Percentiles rank a stretch among this genome's conserved stretches.
Evolutionary conservation across 164 flowering plant species (phyloP).

Genomic region (Vitis cinerea): DNA sequence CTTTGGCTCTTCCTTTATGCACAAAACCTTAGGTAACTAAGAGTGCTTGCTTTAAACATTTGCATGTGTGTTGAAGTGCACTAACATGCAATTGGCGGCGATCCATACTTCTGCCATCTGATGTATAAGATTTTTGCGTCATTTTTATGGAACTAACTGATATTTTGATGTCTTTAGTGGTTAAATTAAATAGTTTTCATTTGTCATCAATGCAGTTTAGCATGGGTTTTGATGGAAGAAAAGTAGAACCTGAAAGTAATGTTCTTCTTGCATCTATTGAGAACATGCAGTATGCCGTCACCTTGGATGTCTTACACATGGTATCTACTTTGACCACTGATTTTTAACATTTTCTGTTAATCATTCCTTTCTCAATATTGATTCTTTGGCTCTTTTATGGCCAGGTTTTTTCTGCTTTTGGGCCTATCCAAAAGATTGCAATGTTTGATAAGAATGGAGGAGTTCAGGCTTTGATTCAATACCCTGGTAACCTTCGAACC

Average conservation of each 20-base stretch:
- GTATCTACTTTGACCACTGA: constrained; percentile 29
- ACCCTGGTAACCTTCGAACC: constrained; percentile 52
- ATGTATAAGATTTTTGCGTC: too few relatives aligned
- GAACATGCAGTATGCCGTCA: constrained; percentile 96
- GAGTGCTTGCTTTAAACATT: too few relatives aligned
- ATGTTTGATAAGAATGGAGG: constrained; percentile 99
- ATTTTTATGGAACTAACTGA: neutral
- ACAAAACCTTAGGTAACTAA: too few relatives aligned
- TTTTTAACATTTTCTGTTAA: neutral
- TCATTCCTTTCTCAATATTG: neutral
- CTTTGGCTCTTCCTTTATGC: too few relatives aligned
- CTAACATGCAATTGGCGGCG: too few relatives aligned
- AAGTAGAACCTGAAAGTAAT: constrained; percentile 86
- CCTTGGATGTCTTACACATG: constrained; percentile 82
- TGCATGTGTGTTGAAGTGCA: too few relatives aligned
- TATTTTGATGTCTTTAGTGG: neutral
- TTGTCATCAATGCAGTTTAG: constrained; percentile 40
- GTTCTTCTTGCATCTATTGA: constrained; percentile 96
- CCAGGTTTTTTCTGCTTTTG: constrained; percentile 94
- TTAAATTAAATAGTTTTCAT: neutral
- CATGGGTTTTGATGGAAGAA: constrained; percentile 73
- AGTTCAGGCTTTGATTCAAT: constrained; percentile 87
- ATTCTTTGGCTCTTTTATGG: neutral
- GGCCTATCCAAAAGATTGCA: constrained; percentile 89
- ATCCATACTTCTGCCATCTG: too few relatives aligned